Evolutionary conservation across 176 grass and related monocot species (phyloP), one percentile per base, ranked within the genome.

Genomic region (Carex pumila): DNA sequence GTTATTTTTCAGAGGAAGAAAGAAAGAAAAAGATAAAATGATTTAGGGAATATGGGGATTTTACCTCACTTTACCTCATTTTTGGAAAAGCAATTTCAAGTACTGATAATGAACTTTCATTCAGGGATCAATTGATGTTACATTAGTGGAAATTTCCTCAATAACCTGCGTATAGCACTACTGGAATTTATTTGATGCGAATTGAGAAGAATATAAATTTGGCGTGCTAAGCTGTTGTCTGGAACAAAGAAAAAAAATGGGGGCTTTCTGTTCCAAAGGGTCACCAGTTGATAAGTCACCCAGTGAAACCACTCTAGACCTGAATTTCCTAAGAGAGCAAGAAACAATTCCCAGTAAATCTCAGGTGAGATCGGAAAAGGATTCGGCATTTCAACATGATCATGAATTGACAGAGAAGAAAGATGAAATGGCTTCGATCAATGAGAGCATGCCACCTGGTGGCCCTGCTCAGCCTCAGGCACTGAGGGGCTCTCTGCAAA

Each of bases 201-300:
- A 45, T 62, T 41, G 31, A 80, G 31, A 61, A 21, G 78, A 62
- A 80, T 19, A 32, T 12, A 59, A 62, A 62, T 80, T 80, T 79
- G 54, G 11, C 18, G 78, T 80, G 58, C 56, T 59, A 80, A 36
- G 31, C 78, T 59, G 50, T 57, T 37, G 32, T 34, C 31, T 71
- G 17, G 17, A 43, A 79, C 29, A 10, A 30, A 39, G 37, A 39
- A 12, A 22, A 10, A 79, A 65, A 58, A 87, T 87, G 85, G 85
- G 85, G 13, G 85, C 55, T 12, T 4, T 82, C 73, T 87, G 85
- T 61, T 87, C 85, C 10, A 87, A 83, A 73, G 70, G 66, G 37
- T 82, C 55, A 22, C 41, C 78, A 17, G 79, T 87, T 49, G 85
- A 87, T 73, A 87, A 87, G 82, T 87, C 85, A n/a, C 79, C 65